A percentile compares a stretch with the other conserved stretches of the same genome.
phyloP scores from a whole-genome alignment of 495 filamentous ascomycete species.

The Aspergillus baeticus region DNA sequence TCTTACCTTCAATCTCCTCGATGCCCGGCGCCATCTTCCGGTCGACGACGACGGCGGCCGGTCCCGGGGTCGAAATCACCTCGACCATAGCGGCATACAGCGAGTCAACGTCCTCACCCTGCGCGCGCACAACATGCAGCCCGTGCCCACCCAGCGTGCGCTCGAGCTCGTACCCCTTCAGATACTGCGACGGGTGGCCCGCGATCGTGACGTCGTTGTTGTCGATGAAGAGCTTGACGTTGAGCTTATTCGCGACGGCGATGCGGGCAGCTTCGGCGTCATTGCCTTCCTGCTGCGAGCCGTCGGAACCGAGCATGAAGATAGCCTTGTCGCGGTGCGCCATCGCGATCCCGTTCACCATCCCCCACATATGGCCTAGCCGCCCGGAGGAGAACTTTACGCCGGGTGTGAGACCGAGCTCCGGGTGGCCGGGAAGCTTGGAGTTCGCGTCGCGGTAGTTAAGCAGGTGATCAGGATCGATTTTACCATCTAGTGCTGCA shows the following conservation, averaged over 20 bases:
- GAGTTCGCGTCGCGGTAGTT: constrained; percentile 42
- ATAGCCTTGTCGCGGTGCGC: constrained; percentile 36
- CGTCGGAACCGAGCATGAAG: constrained; percentile 37
- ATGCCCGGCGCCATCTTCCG: constrained; percentile 39
- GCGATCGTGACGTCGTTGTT: constrained; percentile 45
- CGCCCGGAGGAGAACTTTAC: constrained; percentile 42
- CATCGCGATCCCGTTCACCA: constrained; percentile 42
- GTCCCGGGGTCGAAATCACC: constrained; percentile 32
- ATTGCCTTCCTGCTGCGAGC: constrained; percentile 44
- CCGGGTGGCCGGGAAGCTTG: constrained; percentile 40
- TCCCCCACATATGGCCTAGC: constrained; percentile 42
- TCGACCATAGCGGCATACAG: constrained; percentile 32
- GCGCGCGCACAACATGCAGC: constrained; percentile 32
- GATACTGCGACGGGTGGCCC: constrained; percentile 37
- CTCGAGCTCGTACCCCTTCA: constrained; percentile 34
- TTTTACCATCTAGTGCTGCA: constrained; percentile 35
- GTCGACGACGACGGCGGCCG: constrained; percentile 35
- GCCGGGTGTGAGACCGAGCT: constrained; percentile 38
- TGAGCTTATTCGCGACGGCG: constrained; percentile 36
- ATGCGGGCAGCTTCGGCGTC: constrained; percentile 41
- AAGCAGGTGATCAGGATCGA: constrained; percentile 36
- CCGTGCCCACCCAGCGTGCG: constrained; percentile 35
- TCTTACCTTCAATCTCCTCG: constrained; percentile 34
- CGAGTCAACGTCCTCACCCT: constrained; percentile 37
- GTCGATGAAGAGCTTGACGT: constrained; percentile 42